Conservation (phyloP, 1,284 basidiomycete genomes). For the Ustilago vetiveriae region DNA sequence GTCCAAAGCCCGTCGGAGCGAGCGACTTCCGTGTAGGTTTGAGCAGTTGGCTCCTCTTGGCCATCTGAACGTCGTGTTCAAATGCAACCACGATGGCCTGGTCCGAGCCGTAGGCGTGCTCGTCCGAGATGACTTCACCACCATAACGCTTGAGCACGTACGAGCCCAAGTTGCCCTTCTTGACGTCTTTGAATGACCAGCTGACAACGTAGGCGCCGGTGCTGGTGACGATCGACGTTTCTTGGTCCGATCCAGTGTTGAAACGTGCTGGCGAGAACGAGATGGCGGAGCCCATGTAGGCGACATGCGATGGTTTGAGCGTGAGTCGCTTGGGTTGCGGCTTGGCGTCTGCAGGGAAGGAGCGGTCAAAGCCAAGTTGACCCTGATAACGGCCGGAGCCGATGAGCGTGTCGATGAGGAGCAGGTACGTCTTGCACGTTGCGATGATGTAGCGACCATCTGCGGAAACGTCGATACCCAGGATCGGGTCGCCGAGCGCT, state of each 20-base stretch:
- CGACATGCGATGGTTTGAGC: constrained; percentile 89
- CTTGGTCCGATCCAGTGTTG: constrained; percentile 80
- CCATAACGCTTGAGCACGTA: constrained; percentile 88
- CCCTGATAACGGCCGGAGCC: constrained; percentile 89
- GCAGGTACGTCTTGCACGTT: constrained; percentile 91
- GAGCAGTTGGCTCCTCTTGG: constrained; percentile 90
- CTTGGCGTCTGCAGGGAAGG: constrained; percentile 93
- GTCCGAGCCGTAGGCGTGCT: constrained; percentile 75
- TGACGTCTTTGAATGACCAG: constrained; percentile 91
- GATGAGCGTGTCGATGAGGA: constrained; percentile 94
- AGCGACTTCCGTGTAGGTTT: constrained; percentile 81
- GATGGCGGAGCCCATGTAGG: constrained; percentile 90
- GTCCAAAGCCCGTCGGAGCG: constrained; percentile 38
- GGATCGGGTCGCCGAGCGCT: constrained; percentile 91
- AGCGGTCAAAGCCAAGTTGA: constrained; percentile 87
- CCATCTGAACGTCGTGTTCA: constrained; percentile 89
- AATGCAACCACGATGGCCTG: constrained; percentile 94
- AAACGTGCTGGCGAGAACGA: constrained; percentile 94
- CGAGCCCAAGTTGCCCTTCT: constrained; percentile 86
- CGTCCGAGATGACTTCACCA: constrained; percentile 53
- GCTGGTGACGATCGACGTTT: constrained; percentile 95
- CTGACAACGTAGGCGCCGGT: constrained; percentile 89
- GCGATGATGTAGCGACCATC: constrained; percentile 95
- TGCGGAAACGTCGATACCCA: constrained; percentile 92
- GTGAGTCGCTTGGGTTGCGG: constrained; percentile 89